A percentile compares a stretch with the other conserved stretches of the same genome.
Evolutionary conservation across 163 green algal genomes (phyloP).

Genomic region (Scenedesmus sp.): DNA sequence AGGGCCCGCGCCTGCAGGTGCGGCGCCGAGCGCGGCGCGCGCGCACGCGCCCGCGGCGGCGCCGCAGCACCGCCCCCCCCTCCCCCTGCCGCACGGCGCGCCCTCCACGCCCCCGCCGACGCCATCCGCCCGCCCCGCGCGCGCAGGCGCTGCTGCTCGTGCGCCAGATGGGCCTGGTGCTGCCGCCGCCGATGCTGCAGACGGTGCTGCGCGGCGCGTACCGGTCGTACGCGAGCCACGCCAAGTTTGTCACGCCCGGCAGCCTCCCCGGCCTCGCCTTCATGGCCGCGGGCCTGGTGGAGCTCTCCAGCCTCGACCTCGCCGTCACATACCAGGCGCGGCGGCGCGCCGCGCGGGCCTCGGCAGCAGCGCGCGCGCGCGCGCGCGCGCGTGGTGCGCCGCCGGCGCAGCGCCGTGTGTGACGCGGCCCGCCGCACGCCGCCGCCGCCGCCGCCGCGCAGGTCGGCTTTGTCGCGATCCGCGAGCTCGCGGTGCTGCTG

Average conservation of each 20-base stretch:
- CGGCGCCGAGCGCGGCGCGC: background rate
- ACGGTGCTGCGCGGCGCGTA: slow-evolving; percentile 76
- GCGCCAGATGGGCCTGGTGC: slow-evolving; percentile 70
- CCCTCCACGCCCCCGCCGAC: too few species aligned
- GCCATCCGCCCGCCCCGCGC: too few species aligned
- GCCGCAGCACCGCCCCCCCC: too few species aligned
- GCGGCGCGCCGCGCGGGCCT: too few species aligned
- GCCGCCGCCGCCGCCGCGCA: too few species aligned
- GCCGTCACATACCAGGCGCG: slow-evolving; percentile 37
- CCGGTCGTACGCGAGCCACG: slow-evolving; percentile 76
- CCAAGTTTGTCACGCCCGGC: slow-evolving; percentile 88
- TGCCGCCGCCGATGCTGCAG: slow-evolving; percentile 75
- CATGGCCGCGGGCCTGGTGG: slow-evolving; percentile 85
- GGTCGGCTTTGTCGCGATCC: slow-evolving; percentile 79
- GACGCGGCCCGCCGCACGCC: too few species aligned
- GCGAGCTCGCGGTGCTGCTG: slow-evolving; percentile 87
- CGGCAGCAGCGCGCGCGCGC: too few species aligned
- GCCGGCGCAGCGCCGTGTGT: too few species aligned
- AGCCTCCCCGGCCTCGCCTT: slow-evolving; percentile 84
- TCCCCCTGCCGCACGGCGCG: too few species aligned
- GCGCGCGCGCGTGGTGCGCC: too few species aligned
- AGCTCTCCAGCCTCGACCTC: slow-evolving; percentile 81
- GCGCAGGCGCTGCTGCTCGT: slow-evolving; percentile 88
- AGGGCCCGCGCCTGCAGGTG: slow-evolving; percentile 66
- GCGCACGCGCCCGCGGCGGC: too few species aligned